Conservation (phyloP, 1,139 yeast species). For the Candida mesenterica region DNA sequence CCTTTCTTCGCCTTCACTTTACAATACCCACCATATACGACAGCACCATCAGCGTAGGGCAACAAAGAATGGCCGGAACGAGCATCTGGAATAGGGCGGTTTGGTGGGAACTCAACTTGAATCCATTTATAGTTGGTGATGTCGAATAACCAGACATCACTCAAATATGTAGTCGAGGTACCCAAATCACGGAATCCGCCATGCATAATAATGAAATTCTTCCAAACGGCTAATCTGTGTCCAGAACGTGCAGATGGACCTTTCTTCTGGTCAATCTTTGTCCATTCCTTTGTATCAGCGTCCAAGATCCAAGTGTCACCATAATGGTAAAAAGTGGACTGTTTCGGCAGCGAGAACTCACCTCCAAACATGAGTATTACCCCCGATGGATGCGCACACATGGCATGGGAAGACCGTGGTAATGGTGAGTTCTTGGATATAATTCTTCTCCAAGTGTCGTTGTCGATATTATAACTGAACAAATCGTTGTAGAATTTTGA, state of each 20-base stretch:
- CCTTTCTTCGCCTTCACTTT: slow-evolving; percentile 91
- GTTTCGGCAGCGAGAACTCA: slow-evolving; percentile 95
- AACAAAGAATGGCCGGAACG: slow-evolving; percentile 91
- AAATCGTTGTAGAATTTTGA: slow-evolving; percentile 81
- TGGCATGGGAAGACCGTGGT: slow-evolving; percentile 91
- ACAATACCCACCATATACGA: slow-evolving; percentile 90
- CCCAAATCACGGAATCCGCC: slow-evolving; percentile 97
- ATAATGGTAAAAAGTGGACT: slow-evolving; percentile 91
- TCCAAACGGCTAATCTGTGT: slow-evolving; percentile 88
- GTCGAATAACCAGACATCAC: slow-evolving; percentile 92
- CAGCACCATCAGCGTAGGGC: slow-evolving; percentile 81
- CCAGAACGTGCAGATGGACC: slow-evolving; percentile 91
- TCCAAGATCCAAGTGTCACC: slow-evolving; percentile 96
- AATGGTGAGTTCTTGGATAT: slow-evolving; percentile 85
- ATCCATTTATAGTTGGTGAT: slow-evolving; percentile 87
- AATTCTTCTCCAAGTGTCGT: slow-evolving; percentile 77
- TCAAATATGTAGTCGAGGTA: slow-evolving; percentile 73
- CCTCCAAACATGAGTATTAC: slow-evolving; percentile 88
- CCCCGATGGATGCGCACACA: slow-evolving; percentile 93
- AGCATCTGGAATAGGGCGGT: slow-evolving; percentile 82
- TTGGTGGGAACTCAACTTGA: slow-evolving; percentile 83
- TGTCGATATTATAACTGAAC: slow-evolving; percentile 69
- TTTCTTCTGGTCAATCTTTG: slow-evolving; percentile 71
- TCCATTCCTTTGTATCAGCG: slow-evolving; percentile 83
- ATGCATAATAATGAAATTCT: slow-evolving; percentile 76